Percentiles rank a stretch among this genome's conserved stretches.
Conservation (phyloP, 768 basidiomycete genomes). For the Boletus insuetus region DNA sequence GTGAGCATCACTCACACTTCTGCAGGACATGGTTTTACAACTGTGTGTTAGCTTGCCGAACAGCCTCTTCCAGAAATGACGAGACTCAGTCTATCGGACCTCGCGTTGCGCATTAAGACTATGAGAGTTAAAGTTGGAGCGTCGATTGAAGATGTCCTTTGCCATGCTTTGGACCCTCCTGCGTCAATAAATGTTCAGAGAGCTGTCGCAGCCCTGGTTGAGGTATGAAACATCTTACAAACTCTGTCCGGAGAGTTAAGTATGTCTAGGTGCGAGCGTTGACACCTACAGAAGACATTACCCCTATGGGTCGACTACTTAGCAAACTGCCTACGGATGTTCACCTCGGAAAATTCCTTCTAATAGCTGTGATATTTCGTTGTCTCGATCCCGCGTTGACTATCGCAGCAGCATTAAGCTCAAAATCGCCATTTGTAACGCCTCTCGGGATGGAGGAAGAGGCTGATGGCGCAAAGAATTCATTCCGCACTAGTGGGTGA, state of each 20-base stretch:
- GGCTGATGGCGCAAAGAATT: constrained; percentile 78
- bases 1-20: constrained; percentile 33
- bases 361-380: constrained; percentile 78
- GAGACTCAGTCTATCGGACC: constrained; percentile 87
- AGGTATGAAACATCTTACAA: constrained; percentile 44
- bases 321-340: constrained; percentile 95
- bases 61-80: constrained; percentile 95
- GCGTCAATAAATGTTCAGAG: constrained; percentile 81
- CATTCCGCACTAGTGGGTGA: constrained; percentile 69
- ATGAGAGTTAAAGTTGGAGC: constrained; percentile 83
- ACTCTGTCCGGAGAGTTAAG: neutral
- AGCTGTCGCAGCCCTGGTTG: constrained; percentile 87
- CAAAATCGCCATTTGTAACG: constrained; percentile 89
- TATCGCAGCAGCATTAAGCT: constrained; percentile 88
- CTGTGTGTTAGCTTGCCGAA: constrained; percentile 64
- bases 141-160: constrained; percentile 88
- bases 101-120: constrained; percentile 89
- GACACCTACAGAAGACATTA: constrained; percentile 85
- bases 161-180: constrained; percentile 88
- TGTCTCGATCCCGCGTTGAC: constrained; percentile 97
- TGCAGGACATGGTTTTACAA: neutral
- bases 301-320: constrained; percentile 86
- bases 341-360: constrained; percentile 89
- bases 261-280: constrained; percentile 72
- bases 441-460: constrained; percentile 87